A percentile compares a stretch with the other conserved stretches of the same genome.
Conservation (phyloP, 805 yeast species). For the Cyberlindnera euphorbiiphila region DNA sequence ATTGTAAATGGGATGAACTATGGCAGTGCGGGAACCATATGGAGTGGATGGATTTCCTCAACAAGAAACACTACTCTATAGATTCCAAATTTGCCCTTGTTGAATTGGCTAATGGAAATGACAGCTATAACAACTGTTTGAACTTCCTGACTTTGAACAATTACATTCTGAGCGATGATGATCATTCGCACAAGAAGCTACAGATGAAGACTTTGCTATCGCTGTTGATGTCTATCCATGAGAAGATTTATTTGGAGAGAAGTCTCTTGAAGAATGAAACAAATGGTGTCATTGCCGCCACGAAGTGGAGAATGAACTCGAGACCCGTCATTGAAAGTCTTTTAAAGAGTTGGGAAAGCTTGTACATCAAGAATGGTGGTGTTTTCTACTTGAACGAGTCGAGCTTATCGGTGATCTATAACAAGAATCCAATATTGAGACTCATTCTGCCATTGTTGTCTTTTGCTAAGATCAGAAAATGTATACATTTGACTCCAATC, state of each 20-base stretch:
- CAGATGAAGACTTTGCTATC: constrained; percentile 50
- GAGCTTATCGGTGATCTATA: constrained; percentile 39
- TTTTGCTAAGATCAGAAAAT: constrained; percentile 63
- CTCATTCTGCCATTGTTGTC: constrained; percentile 62
- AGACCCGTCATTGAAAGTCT: constrained; percentile 56
- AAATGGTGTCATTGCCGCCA: constrained; percentile 42
- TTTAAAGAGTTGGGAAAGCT: constrained; percentile 64
- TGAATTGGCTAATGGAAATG: constrained; percentile 52
- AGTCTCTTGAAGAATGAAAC: constrained; percentile 33
- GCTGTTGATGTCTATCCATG: constrained; percentile 63
- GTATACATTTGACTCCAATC: constrained; percentile 58
- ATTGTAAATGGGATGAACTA: constrained; percentile 53
- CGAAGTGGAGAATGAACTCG: constrained; percentile 62
- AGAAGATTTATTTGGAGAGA: constrained; percentile 54
- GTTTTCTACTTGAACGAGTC: constrained; percentile 49
- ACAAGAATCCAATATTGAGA: constrained; percentile 53
- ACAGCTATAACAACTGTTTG: constrained; percentile 41
- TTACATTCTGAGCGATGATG: constrained; percentile 35
- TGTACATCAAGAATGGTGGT: constrained; percentile 62
- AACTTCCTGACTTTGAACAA: constrained; percentile 42
- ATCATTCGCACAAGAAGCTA: constrained; percentile 32
- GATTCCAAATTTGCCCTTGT: constrained; percentile 54
- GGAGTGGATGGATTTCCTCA: constrained; percentile 48
- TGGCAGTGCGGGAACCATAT: constrained; percentile 50
- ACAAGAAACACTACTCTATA: constrained; percentile 35